A percentile compares a stretch with the other conserved stretches of the same genome.
Conservation (phyloP, 495 filamentous ascomycete genomes). For the Symbiotaphrina buchneri region DNA sequence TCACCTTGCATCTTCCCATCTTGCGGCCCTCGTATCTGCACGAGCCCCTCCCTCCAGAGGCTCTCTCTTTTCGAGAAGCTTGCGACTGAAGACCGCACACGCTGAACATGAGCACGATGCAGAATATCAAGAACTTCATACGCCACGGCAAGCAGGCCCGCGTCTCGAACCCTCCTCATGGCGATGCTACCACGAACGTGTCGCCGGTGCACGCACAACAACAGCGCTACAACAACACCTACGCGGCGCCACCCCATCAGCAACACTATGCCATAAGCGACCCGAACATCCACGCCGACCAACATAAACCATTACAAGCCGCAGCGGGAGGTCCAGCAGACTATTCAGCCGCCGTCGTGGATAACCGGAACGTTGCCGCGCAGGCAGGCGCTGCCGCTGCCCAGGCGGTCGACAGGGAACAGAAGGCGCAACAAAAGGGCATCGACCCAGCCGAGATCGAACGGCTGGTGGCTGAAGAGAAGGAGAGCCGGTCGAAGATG, state of each 20-base stretch:
- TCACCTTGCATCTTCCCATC: too few species aligned
- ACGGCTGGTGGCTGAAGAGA: conserved; percentile 77
- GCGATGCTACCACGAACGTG: conserved; percentile 43
- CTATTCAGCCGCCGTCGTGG: conserved; percentile 29
- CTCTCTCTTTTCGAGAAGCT: too few species aligned
- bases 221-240: conserved; percentile 25
- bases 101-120: conserved; percentile 52
- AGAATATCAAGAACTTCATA: conserved; percentile 93
- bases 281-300: conserved; percentile 15
- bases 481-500: conserved; percentile 59
- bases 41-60: too few species aligned
- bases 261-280: conserved; percentile 36
- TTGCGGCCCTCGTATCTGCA: too few species aligned
- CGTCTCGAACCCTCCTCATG: conserved; percentile 33
- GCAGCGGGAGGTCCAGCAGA: conserved; percentile 10
- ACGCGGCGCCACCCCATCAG: conserved; percentile 23
- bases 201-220: conserved; percentile 44
- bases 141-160: conserved; percentile 95
- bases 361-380: conserved; percentile 37
- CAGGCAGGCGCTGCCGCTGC: conserved; percentile 37
- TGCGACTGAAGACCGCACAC: too few species aligned
- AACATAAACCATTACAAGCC: conserved; percentile 18
- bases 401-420: conserved; percentile 24
- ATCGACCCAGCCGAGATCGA: conserved; percentile 46
- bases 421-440: conserved; percentile 26